Percentiles rank a stretch among this genome's conserved stretches.
phyloP scores from a whole-genome alignment of 2,329 filamentous ascomycete genomes.

The Bimuria novae-zelandiae region DNA sequence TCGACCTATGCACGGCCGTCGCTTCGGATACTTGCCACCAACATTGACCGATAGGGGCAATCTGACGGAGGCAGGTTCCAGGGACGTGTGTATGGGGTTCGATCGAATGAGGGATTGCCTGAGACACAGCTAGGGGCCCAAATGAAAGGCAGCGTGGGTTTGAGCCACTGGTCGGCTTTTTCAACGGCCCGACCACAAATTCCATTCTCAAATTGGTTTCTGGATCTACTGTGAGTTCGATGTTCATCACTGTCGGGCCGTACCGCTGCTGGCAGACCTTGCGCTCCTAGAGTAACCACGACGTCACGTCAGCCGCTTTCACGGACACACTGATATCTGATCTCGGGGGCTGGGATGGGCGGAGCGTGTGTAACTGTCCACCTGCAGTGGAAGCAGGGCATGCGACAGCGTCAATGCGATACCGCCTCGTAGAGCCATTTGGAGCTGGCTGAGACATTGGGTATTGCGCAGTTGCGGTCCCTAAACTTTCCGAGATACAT shows the following conservation, averaged over 20 bases:
- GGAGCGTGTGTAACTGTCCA: constrained; percentile 34
- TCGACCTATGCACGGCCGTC: constrained; percentile 9
- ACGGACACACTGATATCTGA: constrained; percentile 28
- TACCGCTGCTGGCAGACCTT: constrained; percentile 36
- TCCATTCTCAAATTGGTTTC: not conserved
- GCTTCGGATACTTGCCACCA: constrained; percentile 16
- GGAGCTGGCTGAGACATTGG: constrained; percentile 39
- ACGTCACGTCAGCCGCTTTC: constrained; percentile 31
- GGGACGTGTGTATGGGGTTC: constrained; percentile 7
- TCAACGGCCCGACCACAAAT: not conserved
- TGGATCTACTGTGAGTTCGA: constrained; percentile 9
- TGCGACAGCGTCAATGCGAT: constrained; percentile 21
- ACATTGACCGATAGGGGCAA: constrained; percentile 8
- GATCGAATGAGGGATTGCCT: constrained; percentile 15
- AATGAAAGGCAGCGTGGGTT: constrained; percentile 7
- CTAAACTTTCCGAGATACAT: constrained; percentile 35
- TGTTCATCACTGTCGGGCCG: constrained; percentile 27
- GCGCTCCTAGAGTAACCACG: constrained; percentile 26
- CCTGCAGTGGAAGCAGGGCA: constrained; percentile 23
- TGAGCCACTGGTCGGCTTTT: constrained; percentile 2
- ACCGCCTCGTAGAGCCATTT: constrained; percentile 22
- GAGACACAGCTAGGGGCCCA: constrained; percentile 22
- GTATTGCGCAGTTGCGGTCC: constrained; percentile 26
- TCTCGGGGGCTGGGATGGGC: constrained; percentile 30
- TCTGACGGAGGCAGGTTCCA: constrained; percentile 1